These are phyloP conservation scores for Hypoxylon rickii DNA, from an alignment of 495 filamentous ascomycete genomes.

Conservation along the genomic window DNA sequence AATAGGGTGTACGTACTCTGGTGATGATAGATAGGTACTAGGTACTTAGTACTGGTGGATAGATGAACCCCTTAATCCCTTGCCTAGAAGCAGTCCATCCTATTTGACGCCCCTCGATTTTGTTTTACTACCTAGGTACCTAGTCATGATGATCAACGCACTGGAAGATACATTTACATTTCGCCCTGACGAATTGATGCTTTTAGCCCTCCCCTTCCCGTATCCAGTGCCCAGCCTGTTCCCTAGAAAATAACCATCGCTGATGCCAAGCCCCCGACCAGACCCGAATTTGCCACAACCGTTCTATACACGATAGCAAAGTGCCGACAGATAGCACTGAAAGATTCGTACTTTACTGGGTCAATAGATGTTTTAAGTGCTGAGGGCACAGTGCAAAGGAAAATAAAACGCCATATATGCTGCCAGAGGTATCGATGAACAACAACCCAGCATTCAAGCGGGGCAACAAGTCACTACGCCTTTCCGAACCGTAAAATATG, in stretches of 20 bases:
- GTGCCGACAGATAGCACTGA: slow-evolving; percentile 9
- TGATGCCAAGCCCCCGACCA: slow-evolving; percentile 30
- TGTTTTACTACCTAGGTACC: not conserved
- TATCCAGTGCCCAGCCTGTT: slow-evolving; percentile 14
- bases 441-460: slow-evolving; percentile 4
- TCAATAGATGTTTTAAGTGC: slow-evolving; percentile 4
- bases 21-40: no score
- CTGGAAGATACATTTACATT: no score
- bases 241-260: slow-evolving; percentile 26
- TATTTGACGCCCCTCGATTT: not conserved
- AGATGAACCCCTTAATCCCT: not conserved
- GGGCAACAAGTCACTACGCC: not conserved
- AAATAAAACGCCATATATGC: slow-evolving; percentile 16
- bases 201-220: slow-evolving; percentile 15
- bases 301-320: slow-evolving; percentile 20
- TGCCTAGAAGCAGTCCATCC: no score
- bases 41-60: no score
- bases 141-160: slow-evolving; percentile 4
- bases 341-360: slow-evolving; percentile 13
- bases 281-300: slow-evolving; percentile 21
- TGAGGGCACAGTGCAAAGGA: slow-evolving; percentile 5
- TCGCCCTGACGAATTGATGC: no score
- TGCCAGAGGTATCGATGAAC: slow-evolving; percentile 17
- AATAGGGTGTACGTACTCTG: no score
- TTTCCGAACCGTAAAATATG: slow-evolving; percentile 8